These are phyloP conservation scores for Salix suchowensis DNA, from an alignment of 345 rosid species.

Conservation along the genomic window DNA sequence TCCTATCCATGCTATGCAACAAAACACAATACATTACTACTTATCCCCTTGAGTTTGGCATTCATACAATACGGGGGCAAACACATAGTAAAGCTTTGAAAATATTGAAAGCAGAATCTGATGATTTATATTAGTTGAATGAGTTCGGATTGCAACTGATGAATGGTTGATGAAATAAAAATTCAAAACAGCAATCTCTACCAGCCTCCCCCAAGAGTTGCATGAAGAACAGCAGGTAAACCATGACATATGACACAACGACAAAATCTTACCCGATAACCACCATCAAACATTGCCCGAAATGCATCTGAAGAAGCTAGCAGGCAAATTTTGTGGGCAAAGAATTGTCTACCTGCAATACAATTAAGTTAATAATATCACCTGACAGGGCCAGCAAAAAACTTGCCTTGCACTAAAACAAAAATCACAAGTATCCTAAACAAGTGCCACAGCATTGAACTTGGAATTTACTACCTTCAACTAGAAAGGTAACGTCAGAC, in stretches of 20 bases:
- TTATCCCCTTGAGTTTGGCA: not conserved
- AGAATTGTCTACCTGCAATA: slow-evolving; percentile 77
- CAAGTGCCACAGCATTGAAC: slow-evolving; percentile 6
- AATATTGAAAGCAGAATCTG: not conserved
- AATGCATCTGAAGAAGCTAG: slow-evolving; percentile 99
- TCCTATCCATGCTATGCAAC: not conserved
- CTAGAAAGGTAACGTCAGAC: slow-evolving; percentile 93
- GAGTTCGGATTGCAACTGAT: not conserved
- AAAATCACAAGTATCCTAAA: not conserved
- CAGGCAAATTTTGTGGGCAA: slow-evolving; percentile 94
- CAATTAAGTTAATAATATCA: not conserved
- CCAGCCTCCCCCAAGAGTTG: not conserved
- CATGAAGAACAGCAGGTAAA: not conserved
- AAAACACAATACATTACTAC: not conserved
- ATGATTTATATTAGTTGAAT: not conserved
- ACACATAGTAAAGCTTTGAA: not conserved
- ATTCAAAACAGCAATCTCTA: not conserved
- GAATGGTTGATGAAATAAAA: not conserved
- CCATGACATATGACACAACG: not conserved
- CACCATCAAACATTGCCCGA: slow-evolving; percentile 99
- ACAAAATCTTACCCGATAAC: slow-evolving; percentile 73
- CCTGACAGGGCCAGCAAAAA: not conserved
- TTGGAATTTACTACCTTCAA: slow-evolving; percentile 62
- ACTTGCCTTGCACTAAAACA: not conserved
- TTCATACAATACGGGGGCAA: not conserved